Base-by-base conservation (phyloP, 2,329 filamentous ascomycete species). In the Ophiostoma sp. region DNA sequence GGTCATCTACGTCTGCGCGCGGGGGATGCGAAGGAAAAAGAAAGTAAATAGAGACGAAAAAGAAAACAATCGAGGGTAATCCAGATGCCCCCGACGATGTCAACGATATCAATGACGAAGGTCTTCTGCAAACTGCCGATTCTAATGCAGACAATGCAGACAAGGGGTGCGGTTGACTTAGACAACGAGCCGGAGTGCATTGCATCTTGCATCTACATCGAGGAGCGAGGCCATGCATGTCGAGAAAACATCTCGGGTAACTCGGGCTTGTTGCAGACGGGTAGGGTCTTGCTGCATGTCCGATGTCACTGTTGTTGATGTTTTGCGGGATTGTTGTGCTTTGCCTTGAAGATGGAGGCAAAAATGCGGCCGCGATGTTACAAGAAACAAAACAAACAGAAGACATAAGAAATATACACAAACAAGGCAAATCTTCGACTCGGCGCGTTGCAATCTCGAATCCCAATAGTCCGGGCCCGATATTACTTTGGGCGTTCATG, bases 401-500 rank as follows among this genome's bases (percentile, higher is more conserved):
- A 19, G 42, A 25, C 19, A 17, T 31, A 48, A 36, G n/a, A 31
- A 55, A 8, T 12, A 36, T 3, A 52, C 33, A 2, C 7, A 52
- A n/a, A 36, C 15, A 50, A 33, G 22, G 50, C 22, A 48, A 36
- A 11, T 9, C 28, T 19, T 45, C n/a, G 36, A 66, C 52, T 36
- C 50, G 50, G 68, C 66, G 31, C 22, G 68, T 45, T 57, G 68
- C 52, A 64, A 36, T 52, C 55, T 71, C 39, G n/a, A 64, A 17
- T 72, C 70, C 70, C 70, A 66, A 66, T 72, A 72, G 70, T 22
- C 48, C 70, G 70, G 70, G 42, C 69, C 33, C 68, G 69, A 50
- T 72, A 74, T 74, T 72, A 39, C 73, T 72, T 28, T 74, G 48
- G 52, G 45, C 63, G 69, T 72, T 74, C 55, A 72, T 72, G 73